A percentile compares a stretch with the other conserved stretches of the same genome.
Evolutionary conservation across 108 stramenopile genomes (phyloP).

Genomic region (Craspedostauros australis): DNA sequence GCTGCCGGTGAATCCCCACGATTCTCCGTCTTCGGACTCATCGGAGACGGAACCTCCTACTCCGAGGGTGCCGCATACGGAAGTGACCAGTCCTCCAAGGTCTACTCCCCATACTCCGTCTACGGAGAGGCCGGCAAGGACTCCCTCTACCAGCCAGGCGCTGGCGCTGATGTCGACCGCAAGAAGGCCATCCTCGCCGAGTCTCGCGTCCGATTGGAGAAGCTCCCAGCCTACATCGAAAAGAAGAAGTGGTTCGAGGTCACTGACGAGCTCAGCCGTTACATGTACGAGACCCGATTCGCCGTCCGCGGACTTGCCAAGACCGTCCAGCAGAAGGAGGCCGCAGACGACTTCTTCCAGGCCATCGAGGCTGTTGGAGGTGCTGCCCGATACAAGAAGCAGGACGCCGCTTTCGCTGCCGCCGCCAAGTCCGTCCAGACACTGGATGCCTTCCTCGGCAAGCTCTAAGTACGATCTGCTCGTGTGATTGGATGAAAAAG

Average conservation of each 20-base stretch:
- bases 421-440: constrained; percentile 22
- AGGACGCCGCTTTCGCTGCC: constrained; percentile 51
- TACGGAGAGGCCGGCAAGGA: constrained; percentile 44
- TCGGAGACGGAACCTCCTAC: constrained; percentile 77
- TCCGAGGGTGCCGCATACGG: constrained; percentile 89
- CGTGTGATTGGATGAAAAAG: neutral
- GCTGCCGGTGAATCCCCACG: constrained; percentile 83
- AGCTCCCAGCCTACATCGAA: constrained; percentile 61
- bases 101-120: constrained; percentile 83
- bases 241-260: constrained; percentile 87
- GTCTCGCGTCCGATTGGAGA: constrained; percentile 59
- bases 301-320: constrained; percentile 68
- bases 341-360: constrained; percentile 68
- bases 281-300: constrained; percentile 90
- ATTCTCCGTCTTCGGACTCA: constrained; percentile 85
- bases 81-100: constrained; percentile 50
- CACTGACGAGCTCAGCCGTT: constrained; percentile 73
- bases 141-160: constrained; percentile 46
- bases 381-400: constrained; percentile 58
- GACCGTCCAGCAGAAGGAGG: constrained; percentile 51
- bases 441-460: constrained; percentile 43
- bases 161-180: constrained; percentile 43
- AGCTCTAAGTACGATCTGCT: constrained; percentile 62
- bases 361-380: constrained; percentile 61
- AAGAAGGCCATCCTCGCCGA: constrained; percentile 83